These are phyloP conservation scores for Laburnicola sp. DNA, from an alignment of 2,329 filamentous ascomycete species.

Conservation along the genomic window DNA sequence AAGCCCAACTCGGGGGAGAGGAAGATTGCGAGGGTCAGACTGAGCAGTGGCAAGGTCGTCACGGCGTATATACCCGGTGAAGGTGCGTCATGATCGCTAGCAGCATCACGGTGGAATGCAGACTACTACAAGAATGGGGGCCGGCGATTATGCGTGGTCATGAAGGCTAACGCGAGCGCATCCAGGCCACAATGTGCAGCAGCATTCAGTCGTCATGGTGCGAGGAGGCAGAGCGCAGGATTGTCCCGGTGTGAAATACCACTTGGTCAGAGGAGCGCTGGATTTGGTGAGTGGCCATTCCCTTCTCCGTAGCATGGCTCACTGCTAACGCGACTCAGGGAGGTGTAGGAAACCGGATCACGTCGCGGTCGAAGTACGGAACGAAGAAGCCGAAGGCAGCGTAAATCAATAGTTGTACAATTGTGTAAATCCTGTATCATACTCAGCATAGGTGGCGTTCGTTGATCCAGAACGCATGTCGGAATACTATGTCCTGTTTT, in stretches of 20 bases:
- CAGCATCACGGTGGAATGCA: background rate
- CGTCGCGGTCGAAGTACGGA: slow-evolving; percentile 92
- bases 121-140: background rate
- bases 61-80: slow-evolving; percentile 96
- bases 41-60: slow-evolving; percentile 83
- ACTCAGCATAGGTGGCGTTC: slow-evolving; percentile 32
- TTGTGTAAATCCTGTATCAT: slow-evolving; percentile 28
- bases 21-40: slow-evolving; percentile 88
- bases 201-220: slow-evolving; percentile 97
- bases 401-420: slow-evolving; percentile 14
- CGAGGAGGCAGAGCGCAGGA: slow-evolving; percentile 90
- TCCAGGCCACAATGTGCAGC: slow-evolving; percentile 90
- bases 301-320: background rate
- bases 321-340: slow-evolving; percentile 61
- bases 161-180: slow-evolving; percentile 12
- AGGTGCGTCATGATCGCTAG: slow-evolving; percentile 55
- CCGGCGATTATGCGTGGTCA: slow-evolving; percentile 8
- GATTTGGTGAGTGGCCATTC: slow-evolving; percentile 70
- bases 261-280: slow-evolving; percentile 85
- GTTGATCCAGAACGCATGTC: slow-evolving; percentile 7
- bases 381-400: slow-evolving; percentile 91
- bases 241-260: slow-evolving; percentile 97
- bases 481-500: slow-evolving; percentile 2
- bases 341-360: slow-evolving; percentile 82
- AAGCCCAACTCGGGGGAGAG: slow-evolving; percentile 98